Evolutionary conservation across 2,329 filamentous ascomycete genomes (phyloP).

Genomic region (Knufia fluminis): DNA sequence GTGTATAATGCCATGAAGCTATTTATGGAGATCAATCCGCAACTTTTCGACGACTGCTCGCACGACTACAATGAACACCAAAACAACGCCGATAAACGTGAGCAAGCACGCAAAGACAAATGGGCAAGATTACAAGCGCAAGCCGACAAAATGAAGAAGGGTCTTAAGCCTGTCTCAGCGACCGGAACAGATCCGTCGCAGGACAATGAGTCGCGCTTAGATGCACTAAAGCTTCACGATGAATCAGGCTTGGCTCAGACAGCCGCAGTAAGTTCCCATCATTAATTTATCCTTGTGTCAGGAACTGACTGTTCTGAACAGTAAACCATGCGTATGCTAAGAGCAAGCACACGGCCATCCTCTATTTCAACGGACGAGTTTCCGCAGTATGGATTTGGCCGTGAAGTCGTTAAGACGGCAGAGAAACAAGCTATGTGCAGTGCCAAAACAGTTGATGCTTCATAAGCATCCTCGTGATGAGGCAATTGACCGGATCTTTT

Average conservation of each 20-base stretch:
- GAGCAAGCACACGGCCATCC: no score
- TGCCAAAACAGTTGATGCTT: no score
- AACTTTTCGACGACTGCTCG: slow-evolving; percentile 96
- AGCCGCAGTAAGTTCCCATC: slow-evolving; percentile 30
- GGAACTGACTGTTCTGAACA: background rate
- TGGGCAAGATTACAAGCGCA: slow-evolving; percentile 81
- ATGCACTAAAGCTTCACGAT: slow-evolving; percentile 85
- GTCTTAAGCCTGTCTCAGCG: slow-evolving; percentile 39
- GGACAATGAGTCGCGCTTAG: slow-evolving; percentile 76
- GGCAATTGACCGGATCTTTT: background rate
- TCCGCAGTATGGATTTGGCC: no score
- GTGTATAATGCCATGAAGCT: slow-evolving; percentile 99
- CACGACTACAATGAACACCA: slow-evolving; percentile 97
- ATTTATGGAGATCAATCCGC: slow-evolving; percentile 99
- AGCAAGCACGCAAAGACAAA: slow-evolving; percentile 71
- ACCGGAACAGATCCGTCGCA: slow-evolving; percentile 42
- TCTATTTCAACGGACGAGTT: no score
- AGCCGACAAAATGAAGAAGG: slow-evolving; percentile 59
- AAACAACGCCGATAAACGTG: slow-evolving; percentile 77
- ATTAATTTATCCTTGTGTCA: background rate
- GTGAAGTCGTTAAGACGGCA: no score
- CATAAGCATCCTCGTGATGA: no score
- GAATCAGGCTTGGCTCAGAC: slow-evolving; percentile 47
- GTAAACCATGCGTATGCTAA: background rate
- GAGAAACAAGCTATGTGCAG: no score